Evolutionary conservation across 1,284 basidiomycete genomes (phyloP).

Genomic region (Malassezia restricta): DNA sequence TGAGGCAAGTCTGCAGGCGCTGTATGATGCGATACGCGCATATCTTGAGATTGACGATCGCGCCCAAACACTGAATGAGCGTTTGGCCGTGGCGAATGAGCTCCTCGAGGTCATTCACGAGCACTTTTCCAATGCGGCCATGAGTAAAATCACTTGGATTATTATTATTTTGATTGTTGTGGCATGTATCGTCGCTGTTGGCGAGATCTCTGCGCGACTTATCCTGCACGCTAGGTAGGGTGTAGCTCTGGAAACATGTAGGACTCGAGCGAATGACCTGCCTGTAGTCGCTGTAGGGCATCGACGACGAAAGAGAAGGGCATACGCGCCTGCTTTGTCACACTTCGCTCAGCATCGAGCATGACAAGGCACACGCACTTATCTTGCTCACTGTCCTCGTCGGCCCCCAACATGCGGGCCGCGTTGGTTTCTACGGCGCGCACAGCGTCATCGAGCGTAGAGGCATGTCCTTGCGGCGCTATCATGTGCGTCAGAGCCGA

Average conservation of each 20-base stretch:
- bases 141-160: constrained; percentile 66
- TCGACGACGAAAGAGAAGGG: neutral
- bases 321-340: too few species aligned
- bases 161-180: constrained; percentile 87
- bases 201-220: constrained; percentile 70
- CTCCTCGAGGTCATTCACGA: constrained; percentile 66
- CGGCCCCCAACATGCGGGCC: too few species aligned
- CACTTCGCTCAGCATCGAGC: too few species aligned
- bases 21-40: constrained; percentile 85
- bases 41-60: constrained; percentile 83
- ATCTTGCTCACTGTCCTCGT: too few species aligned
- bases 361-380: too few species aligned
- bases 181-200: constrained; percentile 72
- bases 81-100: constrained; percentile 68
- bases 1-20: constrained; percentile 72
- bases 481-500: constrained; percentile 26
- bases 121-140: constrained; percentile 76
- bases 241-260: neutral
- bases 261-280: neutral
- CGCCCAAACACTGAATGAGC: constrained; percentile 77
- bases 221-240: constrained; percentile 49
- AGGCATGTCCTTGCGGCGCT: neutral
- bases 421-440: neutral
- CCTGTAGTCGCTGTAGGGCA: neutral
- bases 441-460: neutral